phyloP scores from a whole-genome alignment of 2,329 filamentous ascomycete genomes.

The Xylariales sp. region DNA sequence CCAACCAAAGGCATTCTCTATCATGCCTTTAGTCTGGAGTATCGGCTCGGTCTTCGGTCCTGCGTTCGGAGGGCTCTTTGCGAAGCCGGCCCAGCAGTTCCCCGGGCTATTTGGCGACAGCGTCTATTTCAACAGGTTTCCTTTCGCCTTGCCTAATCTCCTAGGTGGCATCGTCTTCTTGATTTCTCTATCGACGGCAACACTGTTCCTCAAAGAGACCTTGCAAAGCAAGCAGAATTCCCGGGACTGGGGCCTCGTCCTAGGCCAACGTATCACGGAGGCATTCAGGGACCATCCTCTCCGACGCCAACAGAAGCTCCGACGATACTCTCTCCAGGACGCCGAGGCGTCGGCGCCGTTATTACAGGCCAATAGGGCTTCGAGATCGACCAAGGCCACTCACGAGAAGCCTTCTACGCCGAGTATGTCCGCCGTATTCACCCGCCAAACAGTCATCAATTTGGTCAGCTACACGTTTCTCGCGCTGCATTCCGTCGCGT shows the following conservation, averaged over 20 bases:
- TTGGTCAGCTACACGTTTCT: conserved; percentile 83
- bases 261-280: conserved; percentile 74
- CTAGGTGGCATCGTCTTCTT: conserved; percentile 81
- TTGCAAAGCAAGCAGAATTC: conserved; percentile 75
- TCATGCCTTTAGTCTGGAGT: conserved; percentile 93
- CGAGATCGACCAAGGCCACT: conserved; percentile 36
- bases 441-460: conserved; percentile 78
- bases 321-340: conserved; percentile 63
- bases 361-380: conserved; percentile 53
- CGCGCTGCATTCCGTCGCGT: conserved; percentile 84
- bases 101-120: conserved; percentile 76
- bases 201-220: conserved; percentile 88
- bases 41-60: conserved; percentile 90
- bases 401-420: conserved; percentile 41
- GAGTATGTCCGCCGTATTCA: conserved; percentile 66
- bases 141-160: conserved; percentile 87
- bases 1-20: conserved; percentile 87
- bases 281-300: conserved; percentile 47
- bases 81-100: conserved; percentile 80
- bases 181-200: conserved; percentile 77
- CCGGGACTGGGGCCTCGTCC: conserved; percentile 78
- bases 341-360: conserved; percentile 68
- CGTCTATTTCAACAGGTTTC: conserved; percentile 78
- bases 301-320: conserved; percentile 47
- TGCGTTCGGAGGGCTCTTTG: conserved; percentile 86